Evolutionary conservation across 106 monocot species (phyloP), one percentile per base, ranked within the genome.

Genomic region (Apostasia shenzhenica): DNA sequence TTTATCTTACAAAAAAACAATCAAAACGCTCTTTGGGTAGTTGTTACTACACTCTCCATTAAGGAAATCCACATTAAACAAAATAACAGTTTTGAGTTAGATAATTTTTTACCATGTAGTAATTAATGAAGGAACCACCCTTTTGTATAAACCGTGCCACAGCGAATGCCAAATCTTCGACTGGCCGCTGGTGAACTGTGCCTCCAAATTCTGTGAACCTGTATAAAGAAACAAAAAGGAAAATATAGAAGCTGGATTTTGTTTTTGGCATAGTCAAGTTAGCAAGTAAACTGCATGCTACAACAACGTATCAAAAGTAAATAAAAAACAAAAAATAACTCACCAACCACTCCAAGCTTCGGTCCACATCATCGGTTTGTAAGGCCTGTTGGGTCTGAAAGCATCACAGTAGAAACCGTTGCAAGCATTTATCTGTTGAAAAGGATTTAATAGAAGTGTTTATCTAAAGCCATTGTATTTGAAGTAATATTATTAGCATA

Each of bases 281-380:
- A 26, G 26, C 26, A 26, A 26, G 26, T 26, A 26, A 26, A 26
- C 26, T 26, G 26, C 26, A 26, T 26, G 26, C 26, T 26, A 26
- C 26, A 26, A 26, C 26, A 52, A 53, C 8, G 50, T 59, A 38
- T 10, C 41, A 49, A 40, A 67, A 26, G 47, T 45, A 40, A 42
- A 68, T 49, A 5, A 40, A 11, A 46, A 47, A 12, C 5, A 37
- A 49, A 45, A 68, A 72, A 41, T n/a, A 74, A 79, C 71, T 64
- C 80, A 95, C 95, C 95, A 95, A 57, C 91, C 95, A 82, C 86
- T 95, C 95, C 95, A 95, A 67, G 95, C 95, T 86, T 95, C 95
- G 68, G 95, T 91, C 95, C 95, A 95, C 80, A 95, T 81, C 48
- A 62, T 82, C 39, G 95, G 95, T 76, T 95, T 95, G 73, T 91